Evolutionary conservation across 257 asterid genomes (phyloP), one percentile per base, ranked within the genome.

Genomic region (Solanum rostratum): DNA sequence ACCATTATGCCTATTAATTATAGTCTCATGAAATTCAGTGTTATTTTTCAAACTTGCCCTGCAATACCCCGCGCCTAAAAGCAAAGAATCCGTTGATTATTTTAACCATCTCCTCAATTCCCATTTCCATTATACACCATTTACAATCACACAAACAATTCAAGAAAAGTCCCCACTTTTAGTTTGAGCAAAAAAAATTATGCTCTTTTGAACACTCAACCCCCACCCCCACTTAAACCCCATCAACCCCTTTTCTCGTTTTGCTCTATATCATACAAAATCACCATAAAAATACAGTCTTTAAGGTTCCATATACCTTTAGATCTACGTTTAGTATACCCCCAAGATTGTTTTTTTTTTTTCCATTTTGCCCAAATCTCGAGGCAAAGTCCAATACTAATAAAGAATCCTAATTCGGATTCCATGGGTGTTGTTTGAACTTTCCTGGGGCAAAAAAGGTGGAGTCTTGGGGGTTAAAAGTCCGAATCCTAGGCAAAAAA

Each of bases 11-110:
- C 80, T 60, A 83, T 66, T 60, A 49, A 63, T 83, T 83, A 65
- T 62, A 66, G 85, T 49, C 85, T 93, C 98, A 91, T 96, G 97
- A 97, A 89, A 87, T 96, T 96, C 97, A 96, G 98, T 92, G 97
- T 93, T 92, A 3, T 86, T 53, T 80, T 84, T 87, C 87, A 29
- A 94, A 91, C 94, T 84, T 54, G 84, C 54, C 87, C 90, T 87
- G 83, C 94, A 87, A 39, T 81, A 74, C 94, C 97, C 97, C 98
- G 96, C 96, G 93, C 97, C 86, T 90, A 86, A 91, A 92, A 91
- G 92, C 97, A 89, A 69, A 81, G 87, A 88, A 90, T 90, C 97
- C 93, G 93, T 94, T 93, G 94, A 90, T 92, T 87, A 53, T 93
- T 85, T 84, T 85, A 59, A 57, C 80, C 8, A 57, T 59, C 30